Base-by-base conservation (phyloP, 352 stramenopile species). In the Globisporangium middletonii region DNA sequence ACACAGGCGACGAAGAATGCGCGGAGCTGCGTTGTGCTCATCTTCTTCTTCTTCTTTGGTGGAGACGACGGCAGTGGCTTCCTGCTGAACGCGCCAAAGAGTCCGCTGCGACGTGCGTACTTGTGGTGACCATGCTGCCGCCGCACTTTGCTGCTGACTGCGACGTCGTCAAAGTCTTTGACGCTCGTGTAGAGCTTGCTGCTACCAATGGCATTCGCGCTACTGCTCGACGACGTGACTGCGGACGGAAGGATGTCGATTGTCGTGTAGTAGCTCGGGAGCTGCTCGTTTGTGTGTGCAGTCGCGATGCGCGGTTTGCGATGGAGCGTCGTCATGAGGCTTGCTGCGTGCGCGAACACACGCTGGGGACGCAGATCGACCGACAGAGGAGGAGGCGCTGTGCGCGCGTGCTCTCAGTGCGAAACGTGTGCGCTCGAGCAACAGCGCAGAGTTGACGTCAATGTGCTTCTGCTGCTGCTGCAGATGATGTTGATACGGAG, bases 21-120 rank as follows among this genome's bases (percentile, higher is more conserved):
- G 43, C 60, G 60, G 47, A 65, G 18, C 35, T 65, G 60, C 11
- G 47, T 48, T 43, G 60, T 65, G 35, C 60, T 61, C 60, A 65
- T 57, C 38, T 56, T 60, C 18, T 48, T 60, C 16, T 37, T 42
- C 35, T 53, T 45, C 33, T 47, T 38, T 7, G 49, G 38, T 9
- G 50, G 15, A 18, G 44, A 41, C 11, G n/a, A 44, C 11, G 53
- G 35, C 9, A 12, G 18, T 42, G 42, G n/a, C 43, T 48, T 48
- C 18, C 19, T 48, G 16, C 47, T 41, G 3, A 42, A 50, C 9
- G 37, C 23, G 15, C 48, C 27, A 52, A 54, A 56, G 16, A 55
- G 49, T 4, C 38, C 38, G 8, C 11, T 41, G 30, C 56, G 56
- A 16, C 56, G 56, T 13, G 49, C 42, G 33, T 62, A 62, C 38